Percentiles rank a stretch among this genome's conserved stretches.
These are phyloP conservation scores for Vitis rupestris DNA, from an alignment of 164 flowering plant genomes.

Conservation along the genomic window DNA sequence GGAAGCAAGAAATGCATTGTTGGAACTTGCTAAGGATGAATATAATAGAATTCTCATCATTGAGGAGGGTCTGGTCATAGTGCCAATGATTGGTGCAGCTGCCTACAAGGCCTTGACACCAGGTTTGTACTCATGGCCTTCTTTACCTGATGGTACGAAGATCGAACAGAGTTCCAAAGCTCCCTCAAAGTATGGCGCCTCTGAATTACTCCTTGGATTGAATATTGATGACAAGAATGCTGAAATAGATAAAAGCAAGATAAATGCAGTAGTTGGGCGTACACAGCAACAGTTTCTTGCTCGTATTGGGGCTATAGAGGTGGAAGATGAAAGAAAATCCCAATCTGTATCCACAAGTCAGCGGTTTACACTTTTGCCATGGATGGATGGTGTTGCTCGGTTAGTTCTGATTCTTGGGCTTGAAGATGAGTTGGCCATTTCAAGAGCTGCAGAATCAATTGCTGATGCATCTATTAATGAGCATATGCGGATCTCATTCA, in stretches of 20 bases:
- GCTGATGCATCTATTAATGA: slow-evolving; percentile 79
- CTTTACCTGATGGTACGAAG: slow-evolving; percentile 82
- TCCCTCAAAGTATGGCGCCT: slow-evolving; percentile 78
- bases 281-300: slow-evolving; percentile 84
- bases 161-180: slow-evolving; percentile 46
- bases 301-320: slow-evolving; percentile 81
- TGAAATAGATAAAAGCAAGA: slow-evolving; percentile 63
- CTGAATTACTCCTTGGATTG: slow-evolving; percentile 75
- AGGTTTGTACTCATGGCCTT: slow-evolving; percentile 70
- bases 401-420: slow-evolving; percentile 82
- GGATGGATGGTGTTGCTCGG: slow-evolving; percentile 88
- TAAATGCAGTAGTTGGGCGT: slow-evolving; percentile 68
- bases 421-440: slow-evolving; percentile 65
- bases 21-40: slow-evolving; percentile 76
- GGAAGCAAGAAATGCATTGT: slow-evolving; percentile 67
- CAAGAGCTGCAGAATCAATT: slow-evolving; percentile 73
- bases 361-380: slow-evolving; percentile 62
- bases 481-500: slow-evolving; percentile 68
- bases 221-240: slow-evolving; percentile 43
- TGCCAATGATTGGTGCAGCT: slow-evolving; percentile 73
- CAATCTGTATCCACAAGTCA: slow-evolving; percentile 25
- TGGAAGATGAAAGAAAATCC: slow-evolving; percentile 41
- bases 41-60: slow-evolving; percentile 67
- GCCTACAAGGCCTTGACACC: slow-evolving; percentile 71
- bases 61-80: slow-evolving; percentile 83